phyloP scores from a whole-genome alignment of 139 green algal species.

The Microglena sp. region DNA sequence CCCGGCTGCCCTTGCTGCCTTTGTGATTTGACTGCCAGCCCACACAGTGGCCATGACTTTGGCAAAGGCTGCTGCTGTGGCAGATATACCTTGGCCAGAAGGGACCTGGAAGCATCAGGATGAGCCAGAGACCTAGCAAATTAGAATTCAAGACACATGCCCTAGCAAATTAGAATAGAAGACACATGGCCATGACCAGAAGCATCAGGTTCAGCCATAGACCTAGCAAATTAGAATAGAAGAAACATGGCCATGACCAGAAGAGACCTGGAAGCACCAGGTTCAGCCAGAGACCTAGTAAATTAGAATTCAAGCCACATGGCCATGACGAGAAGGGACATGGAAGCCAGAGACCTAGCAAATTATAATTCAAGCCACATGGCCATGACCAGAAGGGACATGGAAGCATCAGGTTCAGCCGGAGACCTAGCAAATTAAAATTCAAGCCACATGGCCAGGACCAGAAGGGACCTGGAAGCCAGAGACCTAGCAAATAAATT shows the following conservation, averaged over 20 bases:
- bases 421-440: not conserved
- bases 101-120: constrained; percentile 5
- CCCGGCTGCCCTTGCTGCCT: constrained; percentile 21
- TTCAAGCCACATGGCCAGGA: not conserved
- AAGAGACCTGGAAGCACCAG: too few species aligned
- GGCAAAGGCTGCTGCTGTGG: constrained; percentile 11
- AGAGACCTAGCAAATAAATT: not conserved
- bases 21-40: constrained; percentile 58
- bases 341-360: not conserved
- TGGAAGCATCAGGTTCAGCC: constrained; percentile 6
- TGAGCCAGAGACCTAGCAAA: not conserved
- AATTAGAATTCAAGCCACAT: not conserved
- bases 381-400: constrained; percentile 16
- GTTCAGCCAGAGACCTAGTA: not conserved
- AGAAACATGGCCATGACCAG: not conserved
- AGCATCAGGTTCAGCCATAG: constrained; percentile 1
- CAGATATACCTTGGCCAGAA: constrained; percentile 14
- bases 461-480: not conserved
- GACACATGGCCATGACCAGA: not conserved
- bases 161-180: not conserved
- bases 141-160: not conserved
- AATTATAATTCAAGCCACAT: not conserved
- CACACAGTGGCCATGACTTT: constrained; percentile 46
- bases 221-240: not conserved
- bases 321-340: constrained; percentile 15